These are phyloP conservation scores for Crucihimalaya himalaica DNA, from an alignment of 345 rosid genomes.

Conservation along the genomic window DNA sequence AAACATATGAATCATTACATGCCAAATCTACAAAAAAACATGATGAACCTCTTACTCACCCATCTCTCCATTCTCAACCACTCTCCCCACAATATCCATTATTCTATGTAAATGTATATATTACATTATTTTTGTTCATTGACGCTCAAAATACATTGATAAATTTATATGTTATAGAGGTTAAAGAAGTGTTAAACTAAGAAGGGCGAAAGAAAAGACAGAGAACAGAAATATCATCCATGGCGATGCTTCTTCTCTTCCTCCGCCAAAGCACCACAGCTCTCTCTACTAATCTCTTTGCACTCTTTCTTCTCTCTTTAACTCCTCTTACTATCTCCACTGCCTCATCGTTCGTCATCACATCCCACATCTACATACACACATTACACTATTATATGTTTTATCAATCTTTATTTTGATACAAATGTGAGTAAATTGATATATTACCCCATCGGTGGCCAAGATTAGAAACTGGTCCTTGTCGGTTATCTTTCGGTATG, in stretches of 20 bases:
- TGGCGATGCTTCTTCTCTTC: slow-evolving; percentile 64
- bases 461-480: slow-evolving; percentile 74
- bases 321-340: slow-evolving; percentile 64
- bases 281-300: slow-evolving; percentile 67
- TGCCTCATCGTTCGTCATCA: slow-evolving; percentile 76
- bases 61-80: slow-evolving; percentile 43
- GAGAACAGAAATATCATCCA: slow-evolving; percentile 85
- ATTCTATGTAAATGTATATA: slow-evolving; percentile 13
- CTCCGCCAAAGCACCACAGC: slow-evolving; percentile 74
- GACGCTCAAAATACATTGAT: slow-evolving; percentile 23
- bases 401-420: not conserved
- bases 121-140: not conserved
- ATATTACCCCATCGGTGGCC: slow-evolving; percentile 79
- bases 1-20: slow-evolving; percentile 57
- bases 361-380: slow-evolving; percentile 76
- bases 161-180: not conserved
- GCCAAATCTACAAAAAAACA: slow-evolving; percentile 74
- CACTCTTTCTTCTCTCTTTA: slow-evolving; percentile 57
- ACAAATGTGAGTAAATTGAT: not conserved
- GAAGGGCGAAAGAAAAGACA: slow-evolving; percentile 70
- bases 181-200: slow-evolving; percentile 6
- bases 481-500: slow-evolving; percentile 54
- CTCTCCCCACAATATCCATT: not conserved
- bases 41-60: slow-evolving; percentile 62
- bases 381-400: not conserved